Evolutionary conservation across 73 alveolate species (phyloP).

Genomic region (Symbiodinium pilosum): DNA sequence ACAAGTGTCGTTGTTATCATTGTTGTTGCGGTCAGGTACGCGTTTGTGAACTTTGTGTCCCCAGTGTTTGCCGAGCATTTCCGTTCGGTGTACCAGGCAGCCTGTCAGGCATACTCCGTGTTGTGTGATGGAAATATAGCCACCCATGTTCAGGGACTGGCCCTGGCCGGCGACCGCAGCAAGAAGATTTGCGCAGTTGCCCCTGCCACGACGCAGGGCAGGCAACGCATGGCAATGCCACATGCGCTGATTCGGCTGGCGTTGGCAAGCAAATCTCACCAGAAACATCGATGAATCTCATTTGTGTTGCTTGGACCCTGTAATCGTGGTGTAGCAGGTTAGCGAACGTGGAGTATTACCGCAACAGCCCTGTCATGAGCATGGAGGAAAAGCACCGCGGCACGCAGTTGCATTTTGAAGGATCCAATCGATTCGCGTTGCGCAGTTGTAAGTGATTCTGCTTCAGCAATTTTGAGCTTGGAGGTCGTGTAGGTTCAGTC

Average conservation of each 20-base stretch:
- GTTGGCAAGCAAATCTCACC: too few species aligned
- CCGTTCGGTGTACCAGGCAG: slow-evolving; percentile 48
- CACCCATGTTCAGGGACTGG: slow-evolving; percentile 33
- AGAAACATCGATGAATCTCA: too few species aligned
- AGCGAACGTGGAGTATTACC: slow-evolving; percentile 65
- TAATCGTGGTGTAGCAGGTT: background rate
- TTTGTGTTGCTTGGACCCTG: background rate
- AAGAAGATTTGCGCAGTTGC: slow-evolving; percentile 89
- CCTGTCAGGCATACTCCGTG: too few species aligned
- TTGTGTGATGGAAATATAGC: too few species aligned
- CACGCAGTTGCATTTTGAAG: background rate
- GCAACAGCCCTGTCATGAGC: slow-evolving; percentile 76
- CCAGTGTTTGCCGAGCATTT: slow-evolving; percentile 53
- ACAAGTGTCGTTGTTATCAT: too few species aligned
- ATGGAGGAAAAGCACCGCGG: slow-evolving; percentile 84
- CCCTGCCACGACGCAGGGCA: slow-evolving; percentile 84
- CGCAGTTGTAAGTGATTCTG: background rate
- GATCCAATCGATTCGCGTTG: background rate
- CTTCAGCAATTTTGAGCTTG: background rate
- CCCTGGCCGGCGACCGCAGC: slow-evolving; percentile 88
- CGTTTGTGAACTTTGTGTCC: slow-evolving; percentile 49
- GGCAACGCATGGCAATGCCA: too few species aligned
- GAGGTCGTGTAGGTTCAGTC: too few species aligned
- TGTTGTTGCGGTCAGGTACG: slow-evolving; percentile 89
- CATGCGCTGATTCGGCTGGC: too few species aligned